Conservation (phyloP, 805 yeast species). For the Ogataea paradorogensis region DNA sequence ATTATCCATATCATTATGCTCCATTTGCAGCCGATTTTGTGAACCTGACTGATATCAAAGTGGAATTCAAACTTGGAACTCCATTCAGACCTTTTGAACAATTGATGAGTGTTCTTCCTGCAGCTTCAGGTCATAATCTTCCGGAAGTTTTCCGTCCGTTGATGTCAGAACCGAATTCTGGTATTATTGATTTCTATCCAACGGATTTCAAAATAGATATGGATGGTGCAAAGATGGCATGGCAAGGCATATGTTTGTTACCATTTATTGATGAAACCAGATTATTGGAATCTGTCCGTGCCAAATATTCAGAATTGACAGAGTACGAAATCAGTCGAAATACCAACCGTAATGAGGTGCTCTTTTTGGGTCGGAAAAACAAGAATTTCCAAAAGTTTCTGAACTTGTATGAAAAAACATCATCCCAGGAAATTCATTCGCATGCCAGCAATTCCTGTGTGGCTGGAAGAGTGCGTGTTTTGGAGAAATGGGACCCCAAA, state of each 20-base stretch:
- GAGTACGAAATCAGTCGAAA: conserved; percentile 71
- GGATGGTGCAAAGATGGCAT: conserved; percentile 92
- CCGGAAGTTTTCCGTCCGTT: conserved; percentile 79
- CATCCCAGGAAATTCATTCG: conserved; percentile 35
- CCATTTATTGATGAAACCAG: conserved; percentile 90
- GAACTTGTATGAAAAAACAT: conserved; percentile 40
- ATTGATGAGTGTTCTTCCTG: conserved; percentile 91
- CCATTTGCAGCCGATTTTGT: conserved; percentile 92
- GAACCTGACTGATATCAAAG: conserved; percentile 48
- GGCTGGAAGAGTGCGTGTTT: conserved; percentile 50
- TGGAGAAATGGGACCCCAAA: conserved; percentile 36
- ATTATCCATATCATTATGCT: conserved; percentile 94
- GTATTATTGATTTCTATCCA: conserved; percentile 88
- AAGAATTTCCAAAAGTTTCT: conserved; percentile 42
- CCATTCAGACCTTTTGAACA: conserved; percentile 94
- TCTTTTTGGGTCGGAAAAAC: conserved; percentile 66
- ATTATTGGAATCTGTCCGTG: conserved; percentile 61
- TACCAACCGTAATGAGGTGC: conserved; percentile 63
- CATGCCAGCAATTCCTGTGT: conserved; percentile 51
- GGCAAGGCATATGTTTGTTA: conserved; percentile 90
- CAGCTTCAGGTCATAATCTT: conserved; percentile 82
- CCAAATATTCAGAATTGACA: conserved; percentile 58
- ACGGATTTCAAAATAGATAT: conserved; percentile 84
- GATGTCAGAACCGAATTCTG: conserved; percentile 78
- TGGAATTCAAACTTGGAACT: conserved; percentile 60